Conservation (phyloP, 192 early-diverging fungal genomes). For the Geosiphon pyriformis region DNA sequence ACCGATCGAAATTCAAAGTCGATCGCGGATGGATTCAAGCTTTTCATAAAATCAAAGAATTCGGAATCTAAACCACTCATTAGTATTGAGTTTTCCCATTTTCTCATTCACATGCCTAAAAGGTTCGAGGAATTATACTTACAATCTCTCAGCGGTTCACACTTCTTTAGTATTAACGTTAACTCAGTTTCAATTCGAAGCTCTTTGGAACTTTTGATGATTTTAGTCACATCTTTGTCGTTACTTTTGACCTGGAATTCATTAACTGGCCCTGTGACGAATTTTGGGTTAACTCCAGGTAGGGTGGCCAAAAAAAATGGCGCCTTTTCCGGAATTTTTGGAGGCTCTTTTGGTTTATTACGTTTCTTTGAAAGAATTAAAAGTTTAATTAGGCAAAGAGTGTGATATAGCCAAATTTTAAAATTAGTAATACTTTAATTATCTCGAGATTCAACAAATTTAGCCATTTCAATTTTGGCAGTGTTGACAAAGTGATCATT, state of each 20-base stretch:
- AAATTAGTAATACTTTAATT: slow-evolving; percentile 59
- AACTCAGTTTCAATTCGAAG: slow-evolving; percentile 57
- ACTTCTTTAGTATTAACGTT: slow-evolving; percentile 46
- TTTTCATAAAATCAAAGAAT: slow-evolving; percentile 69
- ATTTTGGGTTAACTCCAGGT: slow-evolving; percentile 64
- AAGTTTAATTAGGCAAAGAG: too few relatives aligned
- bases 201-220: slow-evolving; percentile 27
- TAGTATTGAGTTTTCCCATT: too few relatives aligned
- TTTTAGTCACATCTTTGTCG: slow-evolving; percentile 35
- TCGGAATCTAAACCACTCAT: slow-evolving; percentile 35
- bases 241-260: slow-evolving; percentile 29
- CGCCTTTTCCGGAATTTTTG: slow-evolving; percentile 82
- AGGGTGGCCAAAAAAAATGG: slow-evolving; percentile 92
- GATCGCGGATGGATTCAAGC: slow-evolving; percentile 74
- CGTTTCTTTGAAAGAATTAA: slow-evolving; percentile 51
- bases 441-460: slow-evolving; percentile 82
- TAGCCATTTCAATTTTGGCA: slow-evolving; percentile 87
- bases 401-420: neutral
- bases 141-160: slow-evolving; percentile 40
- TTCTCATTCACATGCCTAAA: too few relatives aligned
- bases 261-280: too few relatives aligned
- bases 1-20: slow-evolving; percentile 84
- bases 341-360: slow-evolving; percentile 84
- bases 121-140: too few relatives aligned
- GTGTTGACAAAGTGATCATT: slow-evolving; percentile 80